Evolutionary conservation across 2,329 filamentous ascomycete genomes (phyloP).

Genomic region (Monilinia laxa): DNA sequence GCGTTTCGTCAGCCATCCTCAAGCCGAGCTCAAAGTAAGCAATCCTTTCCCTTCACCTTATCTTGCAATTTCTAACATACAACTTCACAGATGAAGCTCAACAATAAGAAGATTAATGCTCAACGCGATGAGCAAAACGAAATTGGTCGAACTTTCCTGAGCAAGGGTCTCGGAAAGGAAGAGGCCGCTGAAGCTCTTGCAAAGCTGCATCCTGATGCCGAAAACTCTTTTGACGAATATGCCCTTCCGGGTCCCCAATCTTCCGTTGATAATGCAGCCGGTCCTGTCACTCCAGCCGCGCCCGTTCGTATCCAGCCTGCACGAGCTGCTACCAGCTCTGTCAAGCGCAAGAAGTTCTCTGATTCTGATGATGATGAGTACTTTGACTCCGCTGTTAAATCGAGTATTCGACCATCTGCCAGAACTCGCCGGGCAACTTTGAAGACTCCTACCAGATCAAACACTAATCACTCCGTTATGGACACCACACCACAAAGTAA

Average conservation of each 20-base stretch:
- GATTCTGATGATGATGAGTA: slow-evolving; percentile 21
- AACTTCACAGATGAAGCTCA: slow-evolving; percentile 31
- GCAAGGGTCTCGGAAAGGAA: slow-evolving; percentile 17
- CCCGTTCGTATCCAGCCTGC: neutral
- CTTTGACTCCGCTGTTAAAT: slow-evolving; percentile 11
- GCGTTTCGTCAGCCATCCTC: slow-evolving; percentile 30
- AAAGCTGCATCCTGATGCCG: neutral
- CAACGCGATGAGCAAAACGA: slow-evolving; percentile 35
- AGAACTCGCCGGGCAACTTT: neutral
- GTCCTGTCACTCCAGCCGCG: neutral
- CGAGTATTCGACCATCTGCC: neutral
- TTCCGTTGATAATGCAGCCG: neutral
- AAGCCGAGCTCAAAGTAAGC: slow-evolving; percentile 31
- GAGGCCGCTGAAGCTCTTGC: neutral
- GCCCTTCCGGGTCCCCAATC: neutral
- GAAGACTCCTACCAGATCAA: slow-evolving; percentile 9
- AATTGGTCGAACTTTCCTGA: slow-evolving; percentile 29
- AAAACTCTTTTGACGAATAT: neutral
- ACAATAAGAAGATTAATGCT: slow-evolving; percentile 35
- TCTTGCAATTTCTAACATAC: neutral
- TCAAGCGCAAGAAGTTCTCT: slow-evolving; percentile 4
- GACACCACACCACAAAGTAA: neutral
- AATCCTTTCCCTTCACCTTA: neutral
- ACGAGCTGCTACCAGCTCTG: neutral
- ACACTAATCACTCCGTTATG: neutral